These are phyloP conservation scores for Arachnopeziza araneosa DNA, from an alignment of 2,329 filamentous ascomycete species.

Conservation along the genomic window DNA sequence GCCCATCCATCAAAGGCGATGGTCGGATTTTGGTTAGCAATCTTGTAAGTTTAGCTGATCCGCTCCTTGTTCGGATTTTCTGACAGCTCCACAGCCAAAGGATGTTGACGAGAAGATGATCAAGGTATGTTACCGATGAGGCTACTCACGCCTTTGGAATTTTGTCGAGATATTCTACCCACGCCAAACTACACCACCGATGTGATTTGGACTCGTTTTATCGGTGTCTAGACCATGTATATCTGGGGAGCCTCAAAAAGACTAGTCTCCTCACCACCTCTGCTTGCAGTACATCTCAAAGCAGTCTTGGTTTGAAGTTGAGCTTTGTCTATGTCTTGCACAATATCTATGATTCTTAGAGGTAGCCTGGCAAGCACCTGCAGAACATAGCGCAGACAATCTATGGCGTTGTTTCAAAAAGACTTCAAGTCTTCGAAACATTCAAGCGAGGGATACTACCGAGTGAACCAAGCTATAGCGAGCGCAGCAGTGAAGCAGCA, in stretches of 20 bases:
- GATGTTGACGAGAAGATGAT: constrained; percentile 97
- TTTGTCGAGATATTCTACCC: constrained; percentile 60
- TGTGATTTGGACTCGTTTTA: constrained; percentile 18
- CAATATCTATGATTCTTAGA: constrained; percentile 35
- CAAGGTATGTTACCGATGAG: constrained; percentile 99
- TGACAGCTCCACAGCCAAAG: constrained; percentile 58
- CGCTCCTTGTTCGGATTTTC: not conserved
- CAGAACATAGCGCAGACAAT: constrained; percentile 32
- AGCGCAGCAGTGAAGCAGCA: constrained; percentile 44
- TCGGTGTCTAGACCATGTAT: constrained; percentile 14
- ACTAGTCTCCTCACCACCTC: constrained; percentile 35
- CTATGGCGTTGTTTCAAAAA: constrained; percentile 17
- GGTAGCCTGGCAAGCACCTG: constrained; percentile 50
- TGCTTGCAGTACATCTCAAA: constrained; percentile 27
- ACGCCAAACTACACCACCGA: constrained; percentile 24
- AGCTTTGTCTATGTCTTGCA: constrained; percentile 50
- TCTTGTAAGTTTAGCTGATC: constrained; percentile 61
- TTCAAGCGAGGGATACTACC: not conserved
- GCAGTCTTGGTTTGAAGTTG: constrained; percentile 46
- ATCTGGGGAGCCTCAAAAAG: constrained; percentile 22
- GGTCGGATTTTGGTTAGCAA: constrained; percentile 99
- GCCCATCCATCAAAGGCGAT: constrained; percentile 60
- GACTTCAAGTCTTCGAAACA: constrained; percentile 12
- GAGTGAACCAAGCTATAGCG: constrained; percentile 35
- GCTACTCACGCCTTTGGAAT: constrained; percentile 62